phyloP scores from a whole-genome alignment of 2,329 filamentous ascomycete species.

The Purpureocillium lavendulum region DNA sequence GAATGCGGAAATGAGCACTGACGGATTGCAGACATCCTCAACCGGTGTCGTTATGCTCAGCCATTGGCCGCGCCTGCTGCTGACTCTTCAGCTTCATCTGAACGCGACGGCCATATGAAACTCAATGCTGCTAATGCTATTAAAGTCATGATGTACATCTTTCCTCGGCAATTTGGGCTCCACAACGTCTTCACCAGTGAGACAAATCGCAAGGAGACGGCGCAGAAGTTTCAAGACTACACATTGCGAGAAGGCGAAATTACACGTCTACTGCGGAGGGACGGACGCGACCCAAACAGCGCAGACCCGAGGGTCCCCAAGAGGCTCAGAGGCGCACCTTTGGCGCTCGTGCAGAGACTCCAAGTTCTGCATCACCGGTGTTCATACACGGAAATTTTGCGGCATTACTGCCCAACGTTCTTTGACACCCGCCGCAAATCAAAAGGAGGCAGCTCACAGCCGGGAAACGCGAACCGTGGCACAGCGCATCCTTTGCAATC shows the following conservation, averaged over 20 bases:
- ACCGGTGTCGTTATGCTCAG: constrained; percentile 44
- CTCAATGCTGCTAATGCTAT: constrained; percentile 41
- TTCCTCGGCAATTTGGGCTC: constrained; percentile 80
- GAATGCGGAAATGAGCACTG: no score
- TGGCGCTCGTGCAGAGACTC: constrained; percentile 56
- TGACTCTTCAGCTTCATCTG: background rate
- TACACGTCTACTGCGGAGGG: constrained; percentile 13
- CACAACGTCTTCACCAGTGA: constrained; percentile 84
- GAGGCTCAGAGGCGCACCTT: constrained; percentile 55
- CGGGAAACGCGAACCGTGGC: background rate
- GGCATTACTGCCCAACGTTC: constrained; percentile 65
- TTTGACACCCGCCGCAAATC: constrained; percentile 13
- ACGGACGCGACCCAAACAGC: constrained; percentile 5
- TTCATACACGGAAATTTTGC: constrained; percentile 69
- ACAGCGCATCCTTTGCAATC: background rate
- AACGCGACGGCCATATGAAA: background rate
- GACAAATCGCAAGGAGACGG: constrained; percentile 55
- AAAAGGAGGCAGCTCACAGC: background rate
- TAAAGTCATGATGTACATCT: constrained; percentile 84
- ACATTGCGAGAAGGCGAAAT: constrained; percentile 82
- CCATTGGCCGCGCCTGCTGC: background rate
- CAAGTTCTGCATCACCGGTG: constrained; percentile 66
- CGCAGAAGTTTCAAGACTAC: constrained; percentile 75
- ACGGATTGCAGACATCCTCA: constrained; percentile 61
- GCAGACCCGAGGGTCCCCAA: constrained; percentile 39